A percentile compares a stretch with the other conserved stretches of the same genome.
These are phyloP conservation scores for Amanita polypyramis DNA, from an alignment of 768 basidiomycete genomes.

Conservation along the genomic window DNA sequence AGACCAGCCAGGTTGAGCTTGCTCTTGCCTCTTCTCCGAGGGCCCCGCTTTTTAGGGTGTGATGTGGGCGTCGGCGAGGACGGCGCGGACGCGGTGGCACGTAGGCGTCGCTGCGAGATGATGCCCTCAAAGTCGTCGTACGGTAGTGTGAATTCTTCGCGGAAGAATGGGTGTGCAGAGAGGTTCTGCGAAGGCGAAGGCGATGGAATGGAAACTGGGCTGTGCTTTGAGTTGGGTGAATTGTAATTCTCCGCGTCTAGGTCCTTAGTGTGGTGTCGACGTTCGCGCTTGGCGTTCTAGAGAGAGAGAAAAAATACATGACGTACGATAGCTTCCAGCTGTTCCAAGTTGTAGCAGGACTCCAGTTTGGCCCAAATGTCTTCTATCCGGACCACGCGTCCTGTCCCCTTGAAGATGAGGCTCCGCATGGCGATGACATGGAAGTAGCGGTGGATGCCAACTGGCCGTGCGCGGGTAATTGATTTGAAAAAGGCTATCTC, in stretches of 20 bases:
- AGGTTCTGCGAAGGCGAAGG: slow-evolving; percentile 66
- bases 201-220: slow-evolving; percentile 44
- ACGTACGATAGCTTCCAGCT: slow-evolving; percentile 60
- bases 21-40: slow-evolving; percentile 33
- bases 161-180: slow-evolving; percentile 60
- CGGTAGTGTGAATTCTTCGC: slow-evolving; percentile 55
- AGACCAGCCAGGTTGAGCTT: slow-evolving; percentile 61
- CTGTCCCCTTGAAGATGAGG: slow-evolving; percentile 63
- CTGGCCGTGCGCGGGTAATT: slow-evolving; percentile 70
- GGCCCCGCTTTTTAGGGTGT: slow-evolving; percentile 15
- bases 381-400: slow-evolving; percentile 43
- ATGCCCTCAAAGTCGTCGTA: slow-evolving; percentile 54
- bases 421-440: slow-evolving; percentile 69
- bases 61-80: slow-evolving; percentile 39
- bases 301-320: not conserved
- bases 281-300: not conserved
- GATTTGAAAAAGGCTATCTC: slow-evolving; percentile 83
- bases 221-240: slow-evolving; percentile 28
- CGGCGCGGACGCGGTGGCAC: slow-evolving; percentile 52
- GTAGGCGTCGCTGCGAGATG: slow-evolving; percentile 52
- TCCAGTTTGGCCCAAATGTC: slow-evolving; percentile 70
- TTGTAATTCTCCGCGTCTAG: slow-evolving; percentile 35
- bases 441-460: slow-evolving; percentile 78
- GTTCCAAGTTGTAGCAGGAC: slow-evolving; percentile 64
- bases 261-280: slow-evolving; percentile 21